These are phyloP conservation scores for Mycosarcoma maydis DNA, from an alignment of 1,284 basidiomycete species.

Conservation along the genomic window DNA sequence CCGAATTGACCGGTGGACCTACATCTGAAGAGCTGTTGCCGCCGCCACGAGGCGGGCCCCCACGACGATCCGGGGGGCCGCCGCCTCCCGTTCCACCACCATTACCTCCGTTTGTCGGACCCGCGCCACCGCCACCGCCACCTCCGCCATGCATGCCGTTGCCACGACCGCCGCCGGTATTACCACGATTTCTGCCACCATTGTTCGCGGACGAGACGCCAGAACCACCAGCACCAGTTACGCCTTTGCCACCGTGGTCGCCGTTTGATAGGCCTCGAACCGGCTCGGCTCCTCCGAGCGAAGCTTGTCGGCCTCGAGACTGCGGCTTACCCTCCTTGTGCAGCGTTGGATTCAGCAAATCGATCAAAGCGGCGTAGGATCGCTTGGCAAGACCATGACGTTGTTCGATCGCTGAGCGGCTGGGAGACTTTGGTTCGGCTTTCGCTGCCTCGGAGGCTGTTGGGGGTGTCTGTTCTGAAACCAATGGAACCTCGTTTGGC, in stretches of 20 bases:
- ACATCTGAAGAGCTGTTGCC: conserved; percentile 17
- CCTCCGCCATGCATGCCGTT: conserved; percentile 10
- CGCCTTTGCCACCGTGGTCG: conserved; percentile 18
- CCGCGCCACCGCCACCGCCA: conserved; percentile 1
- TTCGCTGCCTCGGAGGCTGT: background rate
- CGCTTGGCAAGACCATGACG: conserved; percentile 39
- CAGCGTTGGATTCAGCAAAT: conserved; percentile 36
- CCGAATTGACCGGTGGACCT: conserved; percentile 33
- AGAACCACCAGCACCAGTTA: conserved; percentile 5
- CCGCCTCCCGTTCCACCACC: conserved; percentile 39
- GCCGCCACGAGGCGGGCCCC: conserved; percentile 15
- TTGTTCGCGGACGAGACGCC: conserved; percentile 3
- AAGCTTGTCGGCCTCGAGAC: conserved; percentile 8
- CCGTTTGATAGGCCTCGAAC: conserved; percentile 16
- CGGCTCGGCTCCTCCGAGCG: conserved; percentile 3
- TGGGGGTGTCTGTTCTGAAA: background rate
- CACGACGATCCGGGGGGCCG: conserved; percentile 34
- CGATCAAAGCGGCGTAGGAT: conserved; percentile 44
- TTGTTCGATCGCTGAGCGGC: conserved; percentile 21
- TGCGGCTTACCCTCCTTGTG: conserved; percentile 33
- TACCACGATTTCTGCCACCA: conserved; percentile 19
- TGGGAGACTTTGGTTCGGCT: conserved; percentile 7
- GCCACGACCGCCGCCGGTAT: conserved; percentile 8
- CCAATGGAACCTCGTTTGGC: background rate
- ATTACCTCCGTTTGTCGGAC: conserved; percentile 11